Percentiles rank a stretch among this genome's conserved stretches.
These are phyloP conservation scores for Backusella macrospora DNA, from an alignment of 192 early-diverging fungal genomes.

Conservation along the genomic window DNA sequence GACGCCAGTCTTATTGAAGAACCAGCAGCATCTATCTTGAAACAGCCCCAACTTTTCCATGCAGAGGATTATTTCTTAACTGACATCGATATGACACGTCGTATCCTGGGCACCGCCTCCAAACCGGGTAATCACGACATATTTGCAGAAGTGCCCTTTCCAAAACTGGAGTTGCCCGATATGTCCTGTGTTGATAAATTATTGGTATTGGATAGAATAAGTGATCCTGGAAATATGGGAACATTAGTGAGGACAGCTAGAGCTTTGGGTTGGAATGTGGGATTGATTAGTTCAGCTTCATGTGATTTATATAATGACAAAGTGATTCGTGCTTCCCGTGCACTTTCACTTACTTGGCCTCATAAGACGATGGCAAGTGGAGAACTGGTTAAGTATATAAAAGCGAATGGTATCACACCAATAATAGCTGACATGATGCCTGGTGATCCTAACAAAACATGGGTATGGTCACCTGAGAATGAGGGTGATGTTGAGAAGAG, in stretches of 20 bases:
- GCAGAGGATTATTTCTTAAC: slow-evolving; percentile 47
- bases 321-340: slow-evolving; percentile 49
- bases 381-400: slow-evolving; percentile 29
- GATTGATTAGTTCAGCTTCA: slow-evolving; percentile 40
- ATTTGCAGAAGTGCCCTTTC: slow-evolving; percentile 50
- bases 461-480: slow-evolving; percentile 20
- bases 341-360: slow-evolving; percentile 43
- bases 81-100: slow-evolving; percentile 40
- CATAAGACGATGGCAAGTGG: slow-evolving; percentile 15
- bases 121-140: slow-evolving; percentile 43
- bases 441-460: no score
- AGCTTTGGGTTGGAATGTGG: slow-evolving; percentile 49
- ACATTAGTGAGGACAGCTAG: slow-evolving; percentile 49
- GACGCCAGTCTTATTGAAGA: slow-evolving; percentile 18
- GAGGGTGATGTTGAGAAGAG: neutral
- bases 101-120: slow-evolving; percentile 53
- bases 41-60: slow-evolving; percentile 30
- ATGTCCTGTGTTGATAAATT: slow-evolving; percentile 13
- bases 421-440: slow-evolving; percentile 54
- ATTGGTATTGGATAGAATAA: slow-evolving; percentile 49
- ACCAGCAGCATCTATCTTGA: slow-evolving; percentile 25
- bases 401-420: slow-evolving; percentile 33
- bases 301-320: slow-evolving; percentile 54
- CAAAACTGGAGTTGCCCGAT: slow-evolving; percentile 25
- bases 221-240: slow-evolving; percentile 51